Base-by-base conservation (phyloP, 1,284 basidiomycete genomes). In the Athelia sp. region DNA sequence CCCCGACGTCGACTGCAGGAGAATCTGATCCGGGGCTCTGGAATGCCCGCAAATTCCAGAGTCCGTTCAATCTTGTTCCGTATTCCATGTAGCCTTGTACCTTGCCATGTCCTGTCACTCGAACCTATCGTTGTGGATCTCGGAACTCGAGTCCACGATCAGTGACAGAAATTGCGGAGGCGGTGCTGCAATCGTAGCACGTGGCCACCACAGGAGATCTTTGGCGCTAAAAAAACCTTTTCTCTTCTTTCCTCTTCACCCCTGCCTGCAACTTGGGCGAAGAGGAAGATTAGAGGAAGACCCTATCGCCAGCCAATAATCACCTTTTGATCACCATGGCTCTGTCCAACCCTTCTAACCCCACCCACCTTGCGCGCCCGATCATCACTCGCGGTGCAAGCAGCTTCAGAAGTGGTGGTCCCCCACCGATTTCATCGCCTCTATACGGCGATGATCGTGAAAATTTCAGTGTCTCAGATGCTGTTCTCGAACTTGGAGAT, bases 401-500 rank as follows among this genome's bases (percentile, higher is more conserved):
- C 57, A 64, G 59, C 47, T 57, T 69, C 48, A 54, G 71, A 34
- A 80, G 76, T 15, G 68, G 79, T 13, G 70, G 79, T 15, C 81
- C 81, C 40, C 74, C 80, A 50, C 79, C 76, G 15, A 70, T 40
- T 9, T 40, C 76, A 34, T 68, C 74, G 23, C 67, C 74, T 11
- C 52, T 69, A 14, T 56, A 50, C 22, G 65, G 63, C n/a, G 26
- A 29, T 6, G 60, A 57, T 14, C 24, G 54, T 24, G 54, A 51
- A 46, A 56, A 56, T 29, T 56, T 66, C 32, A 54, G 63, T 35
- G 54, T 64, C 53, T n/a, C 26, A 13, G 84, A 88, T 48, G 82
- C 81, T 1, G 84, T 98, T 45, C 78, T 99, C 52, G 94, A 99
- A 71, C 79, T 99, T 50, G 82, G 82, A 47, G 96, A 99, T 70